Conservation (phyloP, 768 basidiomycete species). For the Mycena haematopus region DNA sequence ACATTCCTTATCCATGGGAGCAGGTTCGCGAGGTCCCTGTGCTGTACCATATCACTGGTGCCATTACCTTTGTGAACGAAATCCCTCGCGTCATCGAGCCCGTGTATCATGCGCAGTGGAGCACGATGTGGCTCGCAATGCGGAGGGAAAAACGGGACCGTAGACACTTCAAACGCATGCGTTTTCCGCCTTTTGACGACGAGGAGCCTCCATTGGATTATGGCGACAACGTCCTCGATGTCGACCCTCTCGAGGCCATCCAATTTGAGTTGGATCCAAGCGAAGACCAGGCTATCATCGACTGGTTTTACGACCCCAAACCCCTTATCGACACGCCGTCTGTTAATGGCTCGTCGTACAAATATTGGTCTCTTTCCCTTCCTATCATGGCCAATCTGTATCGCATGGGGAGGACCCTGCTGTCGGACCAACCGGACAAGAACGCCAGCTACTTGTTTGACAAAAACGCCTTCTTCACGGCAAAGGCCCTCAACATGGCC, state of each 20-base stretch:
- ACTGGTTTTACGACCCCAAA: conserved; percentile 99
- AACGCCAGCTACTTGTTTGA: conserved; percentile 96
- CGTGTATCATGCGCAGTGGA: conserved; percentile 99
- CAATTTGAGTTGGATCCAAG: conserved; percentile 93
- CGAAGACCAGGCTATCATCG: conserved; percentile 89
- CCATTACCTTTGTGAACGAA: conserved; percentile 99
- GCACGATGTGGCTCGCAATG: conserved; percentile 99
- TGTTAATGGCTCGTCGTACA: conserved; percentile 94
- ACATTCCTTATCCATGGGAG: conserved; percentile 98
- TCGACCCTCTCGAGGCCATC: conserved; percentile 97
- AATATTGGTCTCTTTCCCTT: conserved; percentile 91
- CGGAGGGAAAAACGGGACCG: conserved; percentile 97
- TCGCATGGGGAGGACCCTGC: conserved; percentile 89
- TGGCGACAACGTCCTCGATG: conserved; percentile 97
- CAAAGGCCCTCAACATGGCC: conserved; percentile 95
- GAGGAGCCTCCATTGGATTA: conserved; percentile 99
- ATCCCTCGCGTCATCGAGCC: conserved; percentile 97
- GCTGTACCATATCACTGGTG: conserved; percentile 98
- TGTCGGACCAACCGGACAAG: conserved; percentile 90
- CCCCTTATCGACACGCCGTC: conserved; percentile 89
- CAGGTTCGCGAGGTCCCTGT: conserved; percentile 99
- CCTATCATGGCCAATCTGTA: conserved; percentile 97
- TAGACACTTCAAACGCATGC: conserved; percentile 99
- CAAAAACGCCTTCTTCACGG: conserved; percentile 97
- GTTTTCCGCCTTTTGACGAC: conserved; percentile 99